phyloP scores from a whole-genome alignment of 192 early-diverging fungal genomes.

The Entomortierella chlamydospora region DNA sequence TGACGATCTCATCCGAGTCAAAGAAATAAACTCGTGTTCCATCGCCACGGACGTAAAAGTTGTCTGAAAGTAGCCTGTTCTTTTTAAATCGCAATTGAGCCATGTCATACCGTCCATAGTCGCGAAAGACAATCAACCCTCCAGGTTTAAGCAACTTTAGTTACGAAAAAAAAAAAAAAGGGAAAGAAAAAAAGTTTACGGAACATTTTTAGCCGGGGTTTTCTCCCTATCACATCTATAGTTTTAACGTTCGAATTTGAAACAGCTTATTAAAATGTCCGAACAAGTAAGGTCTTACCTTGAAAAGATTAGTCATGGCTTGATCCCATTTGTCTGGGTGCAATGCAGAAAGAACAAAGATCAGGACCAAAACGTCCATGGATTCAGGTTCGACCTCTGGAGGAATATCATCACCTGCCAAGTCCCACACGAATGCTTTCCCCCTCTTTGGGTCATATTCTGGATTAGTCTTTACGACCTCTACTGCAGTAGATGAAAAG shows the following conservation, averaged over 20 bases:
- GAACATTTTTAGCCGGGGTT: too few relatives aligned
- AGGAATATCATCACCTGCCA: constrained; percentile 80
- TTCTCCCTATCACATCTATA: too few relatives aligned
- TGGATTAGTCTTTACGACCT: constrained; percentile 85
- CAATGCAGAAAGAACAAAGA: constrained; percentile 97
- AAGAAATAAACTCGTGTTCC: constrained; percentile 97
- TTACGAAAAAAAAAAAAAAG: not conserved
- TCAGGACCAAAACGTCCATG: constrained; percentile 91
- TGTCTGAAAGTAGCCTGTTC: constrained; percentile 88
- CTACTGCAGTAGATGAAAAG: constrained; percentile 89
- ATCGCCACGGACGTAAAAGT: constrained; percentile 98
- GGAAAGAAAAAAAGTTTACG: not conserved
- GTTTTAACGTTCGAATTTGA: too few relatives aligned
- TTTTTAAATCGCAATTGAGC: constrained; percentile 97
- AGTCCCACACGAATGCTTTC: constrained; percentile 96
- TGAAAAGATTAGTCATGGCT: constrained; percentile 84
- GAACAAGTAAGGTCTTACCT: constrained; percentile 53
- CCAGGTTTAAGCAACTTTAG: constrained; percentile 84
- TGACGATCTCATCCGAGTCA: constrained; percentile 69
- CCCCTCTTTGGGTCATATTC: constrained; percentile 78
- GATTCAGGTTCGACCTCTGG: constrained; percentile 79
- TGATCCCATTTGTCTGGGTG: constrained; percentile 86
- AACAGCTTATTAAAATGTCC: not conserved
- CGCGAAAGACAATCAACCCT: constrained; percentile 89
- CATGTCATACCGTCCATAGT: constrained; percentile 98